These are phyloP conservation scores for Trichoderma sp. DNA, from an alignment of 2,329 filamentous ascomycete genomes.

Conservation along the genomic window DNA sequence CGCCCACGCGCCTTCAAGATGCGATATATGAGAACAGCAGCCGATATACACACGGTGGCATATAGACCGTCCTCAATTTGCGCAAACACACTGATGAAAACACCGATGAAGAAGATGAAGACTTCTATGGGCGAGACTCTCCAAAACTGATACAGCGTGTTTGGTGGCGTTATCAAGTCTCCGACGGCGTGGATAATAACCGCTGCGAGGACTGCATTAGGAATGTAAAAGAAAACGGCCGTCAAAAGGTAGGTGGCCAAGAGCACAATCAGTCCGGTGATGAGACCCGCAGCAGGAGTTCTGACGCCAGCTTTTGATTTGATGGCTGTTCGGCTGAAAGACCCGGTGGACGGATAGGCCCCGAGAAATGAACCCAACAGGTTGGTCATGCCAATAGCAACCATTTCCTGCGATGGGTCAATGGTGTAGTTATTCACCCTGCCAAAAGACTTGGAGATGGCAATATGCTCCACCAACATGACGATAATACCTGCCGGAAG, in stretches of 20 bases:
- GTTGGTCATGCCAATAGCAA: constrained; percentile 90
- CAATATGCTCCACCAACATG: constrained; percentile 94
- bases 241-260: constrained; percentile 87
- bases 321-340: constrained; percentile 94
- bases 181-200: constrained; percentile 96
- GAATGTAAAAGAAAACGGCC: constrained; percentile 91
- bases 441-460: constrained; percentile 95
- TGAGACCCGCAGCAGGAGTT: constrained; percentile 84
- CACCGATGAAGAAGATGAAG: constrained; percentile 88
- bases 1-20: constrained; percentile 78
- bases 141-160: constrained; percentile 95
- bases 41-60: constrained; percentile 73
- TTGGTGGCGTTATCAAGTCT: constrained; percentile 86
- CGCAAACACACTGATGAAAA: constrained; percentile 83
- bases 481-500: constrained; percentile 88
- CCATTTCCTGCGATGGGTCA: constrained; percentile 91
- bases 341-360: constrained; percentile 88
- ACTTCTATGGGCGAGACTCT: constrained; percentile 86
- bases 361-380: constrained; percentile 88
- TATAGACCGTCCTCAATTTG: constrained; percentile 93
- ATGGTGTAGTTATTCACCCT: constrained; percentile 95
- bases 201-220: constrained; percentile 72
- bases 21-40: constrained; percentile 77
- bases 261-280: constrained; percentile 82
- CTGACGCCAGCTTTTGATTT: constrained; percentile 95